Evolutionary conservation across 768 basidiomycete species (phyloP).

Genomic region (Termitomyces sp.): DNA sequence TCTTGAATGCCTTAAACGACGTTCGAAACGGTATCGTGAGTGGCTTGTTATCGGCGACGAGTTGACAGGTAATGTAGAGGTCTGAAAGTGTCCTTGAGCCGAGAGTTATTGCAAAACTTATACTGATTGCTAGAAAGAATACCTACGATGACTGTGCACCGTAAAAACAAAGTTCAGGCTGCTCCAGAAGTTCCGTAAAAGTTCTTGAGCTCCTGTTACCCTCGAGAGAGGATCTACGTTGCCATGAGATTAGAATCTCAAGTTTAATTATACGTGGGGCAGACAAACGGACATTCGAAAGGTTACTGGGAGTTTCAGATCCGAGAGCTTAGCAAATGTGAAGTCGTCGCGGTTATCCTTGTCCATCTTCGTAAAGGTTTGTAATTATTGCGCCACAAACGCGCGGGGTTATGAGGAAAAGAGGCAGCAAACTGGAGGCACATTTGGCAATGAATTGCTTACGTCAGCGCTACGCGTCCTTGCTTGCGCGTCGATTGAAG

Average conservation of each 20-base stretch:
- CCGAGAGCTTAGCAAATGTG: constrained; percentile 87
- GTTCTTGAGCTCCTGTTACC: constrained; percentile 68
- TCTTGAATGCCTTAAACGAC: constrained; percentile 89
- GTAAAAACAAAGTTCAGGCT: constrained; percentile 77
- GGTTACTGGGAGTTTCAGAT: constrained; percentile 83
- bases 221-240: constrained; percentile 73
- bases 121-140: constrained; percentile 5
- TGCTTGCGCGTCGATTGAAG: constrained; percentile 14
- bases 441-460: constrained; percentile 3
- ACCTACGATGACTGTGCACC: constrained; percentile 78
- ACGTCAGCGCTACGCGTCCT: constrained; percentile 16
- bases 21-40: constrained; percentile 90
- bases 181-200: constrained; percentile 77
- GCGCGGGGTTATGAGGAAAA: neutral
- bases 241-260: neutral
- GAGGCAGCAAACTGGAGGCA: neutral
- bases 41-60: constrained; percentile 90
- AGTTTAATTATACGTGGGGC: neutral
- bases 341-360: constrained; percentile 77
- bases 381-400: neutral
- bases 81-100: constrained; percentile 76
- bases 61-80: constrained; percentile 89
- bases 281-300: constrained; percentile 63
- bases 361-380: constrained; percentile 29
- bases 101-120: constrained; percentile 22